Base-by-base conservation (phyloP, 2,329 filamentous ascomycete species). In the Fusarium longipes region DNA sequence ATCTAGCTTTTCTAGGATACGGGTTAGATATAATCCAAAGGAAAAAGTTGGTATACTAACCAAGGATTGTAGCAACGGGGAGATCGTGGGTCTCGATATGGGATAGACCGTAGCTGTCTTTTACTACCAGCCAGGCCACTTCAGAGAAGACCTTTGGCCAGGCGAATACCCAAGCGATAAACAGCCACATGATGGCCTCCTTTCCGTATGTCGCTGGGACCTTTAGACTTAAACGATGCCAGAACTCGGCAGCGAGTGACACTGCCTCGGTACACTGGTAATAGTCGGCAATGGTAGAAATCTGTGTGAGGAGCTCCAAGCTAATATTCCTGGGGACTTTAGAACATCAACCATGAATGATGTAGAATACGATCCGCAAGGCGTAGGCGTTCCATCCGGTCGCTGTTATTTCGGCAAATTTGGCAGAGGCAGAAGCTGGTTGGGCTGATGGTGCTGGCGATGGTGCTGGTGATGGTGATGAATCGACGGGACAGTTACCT, bases 201-300 rank as follows among this genome's bases (percentile, higher is more conserved):
- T 29, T 27, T 3, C 45, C 29, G 8, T 39, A 51, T 7, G 15
- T 17, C 0, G 1, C 2, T 12, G 17, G 15, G 39, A 8, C 3
- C 27, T 25, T 15, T 14, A 20, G 22, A 3, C 10, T 4, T 1
- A 2, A 17, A 1, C 22, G 1, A 7, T 3, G 4, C 64, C 64
- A 67, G 6, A 12, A 3, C 5, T 38, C 44, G 14, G 40, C 53
- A 25, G 42, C 35, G 5, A 48, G 6, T 6, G 63, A 43, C 4
- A 67, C 6, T 3, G 36, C 35, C 17, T 47, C 45, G 11, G 52
- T 15, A 11, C 55, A 55, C 9, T 57, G 27, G 5, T 67, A 67
- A 10, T 61, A 56, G 2, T 64, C 30, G 2, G 54, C 53, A 15
- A 68, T 38, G 0, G 18, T 4, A 9, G 58, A 47, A 5, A 66